phyloP scores from a whole-genome alignment of 1,284 basidiomycete species.

The Ustilago esculenta region DNA sequence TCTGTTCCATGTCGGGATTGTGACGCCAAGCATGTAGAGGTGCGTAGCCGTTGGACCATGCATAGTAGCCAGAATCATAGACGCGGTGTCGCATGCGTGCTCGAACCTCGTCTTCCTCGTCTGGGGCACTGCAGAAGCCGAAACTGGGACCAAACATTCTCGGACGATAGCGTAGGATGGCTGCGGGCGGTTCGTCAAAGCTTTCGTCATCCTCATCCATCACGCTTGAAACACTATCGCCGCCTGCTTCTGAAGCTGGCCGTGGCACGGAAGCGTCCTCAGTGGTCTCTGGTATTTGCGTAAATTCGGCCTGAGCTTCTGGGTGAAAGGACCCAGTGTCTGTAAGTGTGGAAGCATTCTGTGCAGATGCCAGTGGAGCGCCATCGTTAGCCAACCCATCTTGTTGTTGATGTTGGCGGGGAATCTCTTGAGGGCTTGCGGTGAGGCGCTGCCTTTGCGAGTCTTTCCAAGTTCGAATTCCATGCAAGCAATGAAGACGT shows the following conservation, averaged over 20 bases:
- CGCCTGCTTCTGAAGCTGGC: too few species aligned
- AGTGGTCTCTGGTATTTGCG: too few species aligned
- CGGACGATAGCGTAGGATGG: slow-evolving; percentile 24
- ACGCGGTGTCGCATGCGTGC: slow-evolving; percentile 37
- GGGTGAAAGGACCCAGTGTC: not conserved
- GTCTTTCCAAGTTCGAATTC: slow-evolving; percentile 42
- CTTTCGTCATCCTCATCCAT: slow-evolving; percentile 17
- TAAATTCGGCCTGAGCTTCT: too few species aligned
- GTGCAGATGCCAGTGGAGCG: slow-evolving; percentile 19
- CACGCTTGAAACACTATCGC: slow-evolving; percentile 1
- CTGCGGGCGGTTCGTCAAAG: slow-evolving; percentile 37
- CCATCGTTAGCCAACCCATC: slow-evolving; percentile 16
- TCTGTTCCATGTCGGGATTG: not conserved
- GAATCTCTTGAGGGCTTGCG: slow-evolving; percentile 39
- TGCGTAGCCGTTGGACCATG: slow-evolving; percentile 36
- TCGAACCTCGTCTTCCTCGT: slow-evolving; percentile 38
- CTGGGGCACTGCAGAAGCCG: slow-evolving; percentile 35
- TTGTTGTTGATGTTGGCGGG: slow-evolving; percentile 23
- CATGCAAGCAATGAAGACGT: slow-evolving; percentile 41
- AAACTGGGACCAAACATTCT: slow-evolving; percentile 42
- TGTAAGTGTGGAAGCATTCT: not conserved
- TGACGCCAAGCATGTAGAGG: slow-evolving; percentile 41
- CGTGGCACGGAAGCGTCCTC: too few species aligned
- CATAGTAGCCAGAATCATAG: slow-evolving; percentile 45
- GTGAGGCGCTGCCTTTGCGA: slow-evolving; percentile 36